A percentile compares a stretch with the other conserved stretches of the same genome.
These are phyloP conservation scores for Mixia osmundae DNA, from an alignment of 1,284 basidiomycete species.

Conservation along the genomic window DNA sequence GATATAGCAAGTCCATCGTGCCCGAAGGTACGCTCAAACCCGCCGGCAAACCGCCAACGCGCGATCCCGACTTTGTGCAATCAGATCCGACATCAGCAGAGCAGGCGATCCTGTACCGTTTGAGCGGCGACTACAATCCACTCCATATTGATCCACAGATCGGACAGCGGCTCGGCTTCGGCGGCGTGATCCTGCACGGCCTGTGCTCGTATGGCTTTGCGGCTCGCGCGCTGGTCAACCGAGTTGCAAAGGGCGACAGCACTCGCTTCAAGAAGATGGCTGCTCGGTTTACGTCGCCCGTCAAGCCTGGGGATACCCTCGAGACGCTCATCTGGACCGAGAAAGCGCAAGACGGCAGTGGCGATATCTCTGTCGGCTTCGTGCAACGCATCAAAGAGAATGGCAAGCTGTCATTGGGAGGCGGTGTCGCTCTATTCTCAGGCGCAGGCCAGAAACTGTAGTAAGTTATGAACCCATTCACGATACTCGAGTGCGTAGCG, in stretches of 20 bases:
- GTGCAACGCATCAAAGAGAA: slow-evolving; percentile 40
- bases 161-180: slow-evolving; percentile 45
- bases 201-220: slow-evolving; percentile 23
- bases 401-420: slow-evolving; percentile 33
- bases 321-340: slow-evolving; percentile 51
- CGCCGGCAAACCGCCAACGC: slow-evolving; percentile 33
- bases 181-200: slow-evolving; percentile 60
- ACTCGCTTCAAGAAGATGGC: slow-evolving; percentile 29
- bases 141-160: slow-evolving; percentile 41
- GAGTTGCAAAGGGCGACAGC: slow-evolving; percentile 35
- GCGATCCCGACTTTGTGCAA: slow-evolving; percentile 41
- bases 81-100: slow-evolving; percentile 43
- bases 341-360: slow-evolving; percentile 38
- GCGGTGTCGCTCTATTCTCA: slow-evolving; percentile 12
- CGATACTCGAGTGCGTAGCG: too few relatives aligned
- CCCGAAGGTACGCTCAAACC: slow-evolving; percentile 38
- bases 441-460: slow-evolving; percentile 11
- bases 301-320: slow-evolving; percentile 43
- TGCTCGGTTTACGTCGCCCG: slow-evolving; percentile 50
- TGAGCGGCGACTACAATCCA: slow-evolving; percentile 64
- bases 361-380: slow-evolving; percentile 44
- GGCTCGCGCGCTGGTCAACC: slow-evolving; percentile 42
- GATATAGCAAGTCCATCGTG: slow-evolving; percentile 40
- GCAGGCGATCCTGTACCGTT: slow-evolving; percentile 50
- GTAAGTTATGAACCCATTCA: too few relatives aligned